These are phyloP conservation scores for Colletotrichum limetticola DNA, from an alignment of 2,329 filamentous ascomycete genomes.

Conservation along the genomic window DNA sequence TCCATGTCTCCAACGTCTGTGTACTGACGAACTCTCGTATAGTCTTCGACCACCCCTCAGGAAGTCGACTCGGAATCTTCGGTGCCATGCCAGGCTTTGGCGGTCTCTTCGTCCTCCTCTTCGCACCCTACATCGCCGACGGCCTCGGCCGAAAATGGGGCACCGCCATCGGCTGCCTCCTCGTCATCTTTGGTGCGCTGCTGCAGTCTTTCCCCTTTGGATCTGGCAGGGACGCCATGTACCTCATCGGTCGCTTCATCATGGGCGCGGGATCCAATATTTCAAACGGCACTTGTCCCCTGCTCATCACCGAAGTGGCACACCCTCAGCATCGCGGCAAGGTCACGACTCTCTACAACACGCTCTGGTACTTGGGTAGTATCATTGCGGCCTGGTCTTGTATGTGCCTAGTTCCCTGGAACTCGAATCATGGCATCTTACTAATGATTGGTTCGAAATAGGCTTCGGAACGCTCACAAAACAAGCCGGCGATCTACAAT, in stretches of 20 bases:
- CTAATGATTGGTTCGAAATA: background rate
- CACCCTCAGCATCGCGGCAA: conserved; percentile 61
- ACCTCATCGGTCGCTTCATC: conserved; percentile 63
- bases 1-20: background rate
- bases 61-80: conserved; percentile 52
- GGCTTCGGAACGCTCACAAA: conserved; percentile 52
- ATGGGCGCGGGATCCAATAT: conserved; percentile 63
- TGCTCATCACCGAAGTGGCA: conserved; percentile 60
- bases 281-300: conserved; percentile 56
- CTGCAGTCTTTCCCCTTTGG: conserved; percentile 53
- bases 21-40: background rate
- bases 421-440: background rate
- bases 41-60: conserved; percentile 48
- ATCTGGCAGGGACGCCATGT: conserved; percentile 44
- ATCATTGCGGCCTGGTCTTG: conserved; percentile 57
- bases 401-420: background rate
- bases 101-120: conserved; percentile 57
- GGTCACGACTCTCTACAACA: conserved; percentile 61
- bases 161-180: conserved; percentile 57
- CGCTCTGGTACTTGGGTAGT: conserved; percentile 54
- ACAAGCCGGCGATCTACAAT: conserved; percentile 59
- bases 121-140: conserved; percentile 58
- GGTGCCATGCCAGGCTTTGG: conserved; percentile 60
- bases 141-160: conserved; percentile 55
- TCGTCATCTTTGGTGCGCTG: conserved; percentile 60